Percentiles rank a stretch among this genome's conserved stretches.
Evolutionary conservation across 257 asterid genomes (phyloP).

Genomic region (Verbena officinalis): DNA sequence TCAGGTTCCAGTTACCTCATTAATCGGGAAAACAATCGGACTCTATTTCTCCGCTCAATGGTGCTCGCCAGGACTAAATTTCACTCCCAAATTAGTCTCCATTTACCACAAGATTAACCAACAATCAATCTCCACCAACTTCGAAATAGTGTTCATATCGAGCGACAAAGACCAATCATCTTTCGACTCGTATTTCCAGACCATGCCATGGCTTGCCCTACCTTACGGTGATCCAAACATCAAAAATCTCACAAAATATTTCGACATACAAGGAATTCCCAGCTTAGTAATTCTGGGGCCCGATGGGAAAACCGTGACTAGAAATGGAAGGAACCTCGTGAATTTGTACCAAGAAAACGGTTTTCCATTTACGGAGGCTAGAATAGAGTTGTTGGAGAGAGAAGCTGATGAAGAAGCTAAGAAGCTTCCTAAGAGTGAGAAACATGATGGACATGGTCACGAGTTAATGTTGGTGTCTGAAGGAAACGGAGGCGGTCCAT

Average conservation of each 20-base stretch:
- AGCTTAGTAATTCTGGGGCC: slow-evolving; percentile 61
- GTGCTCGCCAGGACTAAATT: slow-evolving; percentile 62
- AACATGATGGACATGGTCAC: slow-evolving; percentile 54
- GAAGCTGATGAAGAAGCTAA: slow-evolving; percentile 51
- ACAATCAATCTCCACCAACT: slow-evolving; percentile 26
- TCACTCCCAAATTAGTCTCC: slow-evolving; percentile 54
- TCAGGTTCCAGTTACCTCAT: slow-evolving; percentile 53
- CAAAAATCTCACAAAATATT: slow-evolving; percentile 46
- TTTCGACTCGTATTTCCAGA: slow-evolving; percentile 43
- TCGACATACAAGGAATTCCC: slow-evolving; percentile 62
- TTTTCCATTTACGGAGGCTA: slow-evolving; percentile 54
- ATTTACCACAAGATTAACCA: slow-evolving; percentile 51
- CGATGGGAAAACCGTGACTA: slow-evolving; percentile 68
- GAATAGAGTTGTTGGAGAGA: slow-evolving; percentile 45
- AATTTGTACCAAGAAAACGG: slow-evolving; percentile 63
- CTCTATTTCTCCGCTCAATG: slow-evolving; percentile 70
- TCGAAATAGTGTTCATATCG: slow-evolving; percentile 61
- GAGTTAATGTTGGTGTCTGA: slow-evolving; percentile 66
- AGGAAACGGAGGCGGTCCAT: slow-evolving; percentile 73
- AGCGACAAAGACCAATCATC: slow-evolving; percentile 55
- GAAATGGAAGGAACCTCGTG: slow-evolving; percentile 56
- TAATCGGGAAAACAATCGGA: slow-evolving; percentile 61
- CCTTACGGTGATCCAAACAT: slow-evolving; percentile 56
- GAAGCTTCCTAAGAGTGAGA: slow-evolving; percentile 45
- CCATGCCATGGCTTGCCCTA: slow-evolving; percentile 76